Base-by-base conservation (phyloP, 108 stramenopile genomes). In the Aurantiochytrium sp. region DNA sequence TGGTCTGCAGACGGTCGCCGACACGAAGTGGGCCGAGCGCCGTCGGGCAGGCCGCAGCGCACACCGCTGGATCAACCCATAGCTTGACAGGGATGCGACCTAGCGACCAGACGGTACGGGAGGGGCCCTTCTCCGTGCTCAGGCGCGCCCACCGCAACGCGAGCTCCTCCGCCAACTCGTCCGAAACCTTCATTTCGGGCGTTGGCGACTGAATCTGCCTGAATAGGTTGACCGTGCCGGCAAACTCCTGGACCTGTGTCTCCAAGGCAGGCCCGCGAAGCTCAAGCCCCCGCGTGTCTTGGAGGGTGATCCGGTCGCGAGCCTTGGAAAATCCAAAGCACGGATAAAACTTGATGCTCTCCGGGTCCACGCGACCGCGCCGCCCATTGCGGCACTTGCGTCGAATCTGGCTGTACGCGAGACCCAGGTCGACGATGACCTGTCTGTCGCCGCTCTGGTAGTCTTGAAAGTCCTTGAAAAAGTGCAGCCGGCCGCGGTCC, bases 401-500 rank as follows among this genome's bases (percentile, higher is more conserved):
- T 4, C 88, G 68, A 21, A 88, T 8, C 0, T 85, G 4, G 37
- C 19, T 54, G 73, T 45, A 88, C 10, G 85, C 88, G 17, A 37
- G 54, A 4, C 88, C 88, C 0, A 55, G 37, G 52, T 88, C 73
- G 8, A 87, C 19, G n/a, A 85, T 87, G 42, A 81, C 73, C 73
- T 81, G 73, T 54, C 87, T 88, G 55, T 85, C 48, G 4, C 34
- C 54, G 30, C 52, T 86, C 31, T 81, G 39, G 39, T 69, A 88
- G 22, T 32, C 39, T 1, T 52, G 24, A 22, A 85, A 22, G 24
- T 88, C 88, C 27, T 86, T 87, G 42, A 85, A 37, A 53, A 88
- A 88, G 88, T 36, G 19, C 12, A 88, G 41, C 4, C 19, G 36
- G 10, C 88, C 88, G 2, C 69, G 68, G 30, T 88, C 88, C 88